Base-by-base conservation (phyloP, 2,329 filamentous ascomycete species). In the Diaporthe helianthi region DNA sequence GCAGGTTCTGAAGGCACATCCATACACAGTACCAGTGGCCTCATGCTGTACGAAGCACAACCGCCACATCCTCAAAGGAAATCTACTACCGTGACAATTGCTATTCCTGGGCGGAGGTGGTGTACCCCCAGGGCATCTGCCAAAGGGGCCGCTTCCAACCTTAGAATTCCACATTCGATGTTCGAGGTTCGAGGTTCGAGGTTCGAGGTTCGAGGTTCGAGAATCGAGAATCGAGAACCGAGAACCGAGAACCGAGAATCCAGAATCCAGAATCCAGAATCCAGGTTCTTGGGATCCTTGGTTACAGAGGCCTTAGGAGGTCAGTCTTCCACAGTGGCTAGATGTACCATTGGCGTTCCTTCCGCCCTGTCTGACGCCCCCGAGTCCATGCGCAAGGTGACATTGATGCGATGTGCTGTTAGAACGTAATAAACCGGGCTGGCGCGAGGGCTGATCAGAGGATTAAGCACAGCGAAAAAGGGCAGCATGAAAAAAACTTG, bases 91-190 rank as follows among this genome's bases (percentile, higher is more conserved):
- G 51, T 52, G 36, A 44, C 36, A 33, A 26, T 24, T 49, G 52
- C 26, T 65, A 65, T 65, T 54, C 24, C 63, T 38, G 63, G 49
- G 41, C 33, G 52, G 36, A 49, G 24, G 17, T 29, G 54, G 54
- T 58, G 54, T n/a, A n/a, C 22, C 41, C 54, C 29, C 24, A 44
- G 15, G 24, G 53, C 33, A 55, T 15, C 10, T 54, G 36, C 22
- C 36, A 26, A 22, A 58, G 54, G 58, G 58, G 36, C 13, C 36
- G 36, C 36, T 13, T 15, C 36, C 13, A 38, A 38, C 36, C 41
- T 44, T 17, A 5, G 19, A 17, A n/a, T 41, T 41, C 38, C 3
- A 41, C 5, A 19, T 41, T 38, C 36, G 10, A 38, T 9, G 15
- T 15, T 38, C 36, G 36, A 38, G 36, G 13, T 10, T 44, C 41